Percentiles rank a stretch among this genome's conserved stretches.
phyloP scores from a whole-genome alignment of 2,329 filamentous ascomycete genomes.

The Fusarium metavorans region DNA sequence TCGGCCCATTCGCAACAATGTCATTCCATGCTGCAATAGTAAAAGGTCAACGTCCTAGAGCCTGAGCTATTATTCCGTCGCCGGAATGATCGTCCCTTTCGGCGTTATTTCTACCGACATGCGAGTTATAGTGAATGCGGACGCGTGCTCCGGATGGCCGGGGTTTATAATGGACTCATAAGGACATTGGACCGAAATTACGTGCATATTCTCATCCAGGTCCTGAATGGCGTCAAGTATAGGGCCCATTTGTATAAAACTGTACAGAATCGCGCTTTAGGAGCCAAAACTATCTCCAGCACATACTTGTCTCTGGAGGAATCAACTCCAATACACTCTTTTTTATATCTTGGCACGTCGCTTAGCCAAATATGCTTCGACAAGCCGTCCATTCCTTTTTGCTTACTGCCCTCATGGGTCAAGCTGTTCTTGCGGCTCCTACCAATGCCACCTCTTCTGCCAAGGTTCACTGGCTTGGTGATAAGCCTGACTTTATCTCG shows the following conservation, averaged over 20 bases:
- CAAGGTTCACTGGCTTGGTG: constrained; percentile 55
- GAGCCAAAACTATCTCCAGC: background rate
- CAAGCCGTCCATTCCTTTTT: constrained; percentile 38
- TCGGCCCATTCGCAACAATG: background rate
- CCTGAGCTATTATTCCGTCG: constrained; percentile 1
- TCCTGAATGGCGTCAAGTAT: constrained; percentile 31
- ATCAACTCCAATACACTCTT: background rate
- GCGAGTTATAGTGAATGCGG: constrained; percentile 21
- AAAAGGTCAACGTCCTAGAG: background rate
- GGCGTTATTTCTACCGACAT: constrained; percentile 9
- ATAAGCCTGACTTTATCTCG: constrained; percentile 48
- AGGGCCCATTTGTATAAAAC: constrained; percentile 17
- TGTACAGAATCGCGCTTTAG: background rate
- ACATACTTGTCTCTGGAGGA: background rate
- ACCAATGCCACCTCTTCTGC: constrained; percentile 37
- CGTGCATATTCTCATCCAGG: constrained; percentile 29
- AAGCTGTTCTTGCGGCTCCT: constrained; percentile 22
- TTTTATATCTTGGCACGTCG: constrained; percentile 19
- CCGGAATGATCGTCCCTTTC: background rate
- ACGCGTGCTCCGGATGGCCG: background rate
- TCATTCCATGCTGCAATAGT: background rate
- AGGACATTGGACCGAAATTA: constrained; percentile 35
- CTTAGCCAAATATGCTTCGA: constrained; percentile 27
- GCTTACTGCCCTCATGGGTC: constrained; percentile 21
- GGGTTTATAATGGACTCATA: constrained; percentile 14